Conservation (phyloP, 352 stramenopile genomes). For the Aphanomyces cochlioides region DNA sequence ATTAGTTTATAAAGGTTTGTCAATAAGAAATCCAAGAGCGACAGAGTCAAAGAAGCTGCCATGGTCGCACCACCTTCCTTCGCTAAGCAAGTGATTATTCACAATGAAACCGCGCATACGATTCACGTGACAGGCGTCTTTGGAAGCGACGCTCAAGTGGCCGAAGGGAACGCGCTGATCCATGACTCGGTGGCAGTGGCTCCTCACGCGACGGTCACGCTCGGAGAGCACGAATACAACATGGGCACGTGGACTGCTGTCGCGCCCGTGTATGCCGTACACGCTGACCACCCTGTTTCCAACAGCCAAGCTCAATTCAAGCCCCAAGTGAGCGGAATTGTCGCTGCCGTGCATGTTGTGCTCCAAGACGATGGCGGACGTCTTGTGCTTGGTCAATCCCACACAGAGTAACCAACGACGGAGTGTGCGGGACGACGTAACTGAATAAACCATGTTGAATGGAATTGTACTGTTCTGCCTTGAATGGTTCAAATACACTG, state of each 20-base stretch:
- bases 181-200: conserved; percentile 49
- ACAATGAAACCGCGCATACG: conserved; percentile 55
- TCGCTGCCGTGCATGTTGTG: conserved; percentile 1
- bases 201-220: conserved; percentile 37
- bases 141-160: conserved; percentile 64
- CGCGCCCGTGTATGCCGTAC: conserved; percentile 52
- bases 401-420: background rate
- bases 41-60: background rate
- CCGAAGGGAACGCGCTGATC: conserved; percentile 64
- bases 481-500: no score
- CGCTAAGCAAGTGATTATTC: conserved; percentile 67
- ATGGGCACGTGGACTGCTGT: conserved; percentile 72
- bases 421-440: no score
- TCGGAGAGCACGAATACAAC: conserved; percentile 70
- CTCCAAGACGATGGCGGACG: conserved; percentile 4
- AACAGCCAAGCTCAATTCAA: conserved; percentile 18
- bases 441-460: no score
- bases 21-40: background rate
- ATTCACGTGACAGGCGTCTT: conserved; percentile 63
- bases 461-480: no score
- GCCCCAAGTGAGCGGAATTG: conserved; percentile 11
- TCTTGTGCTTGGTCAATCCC: conserved; percentile 3
- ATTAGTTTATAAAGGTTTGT: conserved; percentile 1
- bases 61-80: conserved; percentile 61
- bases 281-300: conserved; percentile 41